Conservation (phyloP, 805 yeast genomes). For the Saccharomycopsis olivae region DNA sequence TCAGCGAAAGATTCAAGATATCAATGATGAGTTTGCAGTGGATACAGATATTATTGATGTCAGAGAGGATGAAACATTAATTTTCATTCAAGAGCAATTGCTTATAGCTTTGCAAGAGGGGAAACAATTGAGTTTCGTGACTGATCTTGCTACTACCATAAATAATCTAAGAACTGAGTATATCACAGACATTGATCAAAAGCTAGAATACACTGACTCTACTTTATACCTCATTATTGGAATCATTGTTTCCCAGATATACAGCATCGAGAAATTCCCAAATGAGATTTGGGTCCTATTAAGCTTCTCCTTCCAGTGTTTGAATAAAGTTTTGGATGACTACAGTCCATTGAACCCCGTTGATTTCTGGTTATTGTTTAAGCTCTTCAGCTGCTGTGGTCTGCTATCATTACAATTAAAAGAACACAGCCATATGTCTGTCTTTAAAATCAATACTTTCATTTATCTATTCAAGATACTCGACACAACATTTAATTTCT, state of each 20-base stretch:
- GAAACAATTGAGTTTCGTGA: constrained; percentile 4
- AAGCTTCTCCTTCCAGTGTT: not conserved
- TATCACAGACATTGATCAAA: no score
- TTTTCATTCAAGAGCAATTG: constrained; percentile 8
- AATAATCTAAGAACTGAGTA: constrained; percentile 5
- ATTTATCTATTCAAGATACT: no score
- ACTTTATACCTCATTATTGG: constrained; percentile 2
- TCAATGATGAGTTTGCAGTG: not conserved
- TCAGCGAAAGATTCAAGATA: not conserved
- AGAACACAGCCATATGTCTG: no score
- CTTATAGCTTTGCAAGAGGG: constrained; percentile 1
- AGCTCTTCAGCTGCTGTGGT: no score
- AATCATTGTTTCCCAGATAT: constrained; percentile 3
- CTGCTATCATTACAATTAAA: no score
- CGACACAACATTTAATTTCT: no score
- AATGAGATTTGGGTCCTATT: constrained; percentile 7
- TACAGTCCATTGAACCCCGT: constrained; percentile 1
- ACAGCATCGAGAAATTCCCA: not conserved
- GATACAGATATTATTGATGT: not conserved
- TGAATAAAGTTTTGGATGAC: constrained; percentile 1
- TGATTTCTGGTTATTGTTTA: constrained; percentile 6
- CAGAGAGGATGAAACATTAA: constrained; percentile 2
- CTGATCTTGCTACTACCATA: constrained; percentile 3
- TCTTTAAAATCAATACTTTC: no score
- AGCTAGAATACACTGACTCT: no score